Percentiles rank a stretch among this genome's conserved stretches.
phyloP scores from a whole-genome alignment of 2,329 filamentous ascomycete species.

The Colletotrichum tanaceti region DNA sequence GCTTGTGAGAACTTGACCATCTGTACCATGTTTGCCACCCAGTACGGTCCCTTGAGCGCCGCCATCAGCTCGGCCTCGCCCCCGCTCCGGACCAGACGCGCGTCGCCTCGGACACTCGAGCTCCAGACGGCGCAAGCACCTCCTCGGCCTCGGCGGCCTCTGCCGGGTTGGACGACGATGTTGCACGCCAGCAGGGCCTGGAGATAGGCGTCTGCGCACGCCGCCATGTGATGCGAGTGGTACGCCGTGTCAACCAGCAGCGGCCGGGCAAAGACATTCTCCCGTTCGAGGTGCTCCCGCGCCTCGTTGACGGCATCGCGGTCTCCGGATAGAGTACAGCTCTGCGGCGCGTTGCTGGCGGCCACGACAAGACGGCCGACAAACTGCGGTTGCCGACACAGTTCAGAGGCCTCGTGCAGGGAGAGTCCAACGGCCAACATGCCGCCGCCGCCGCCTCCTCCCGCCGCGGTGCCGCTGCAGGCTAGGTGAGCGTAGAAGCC shows the following conservation, averaged over 20 bases:
- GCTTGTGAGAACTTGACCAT: conserved; percentile 44
- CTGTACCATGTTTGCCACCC: conserved; percentile 45
- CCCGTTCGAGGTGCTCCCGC: conserved; percentile 39
- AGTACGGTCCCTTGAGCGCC: conserved; percentile 40
- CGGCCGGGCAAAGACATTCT: conserved; percentile 38
- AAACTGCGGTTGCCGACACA: background rate
- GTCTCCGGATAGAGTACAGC: conserved; percentile 48
- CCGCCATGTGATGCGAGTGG: conserved; percentile 47
- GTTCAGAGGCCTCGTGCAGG: conserved; percentile 32
- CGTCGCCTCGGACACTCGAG: background rate
- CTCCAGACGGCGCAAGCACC: background rate
- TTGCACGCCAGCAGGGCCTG: background rate
- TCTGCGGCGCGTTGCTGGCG: conserved; percentile 42
- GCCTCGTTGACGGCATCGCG: conserved; percentile 43
- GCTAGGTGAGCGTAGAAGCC: conserved; percentile 42
- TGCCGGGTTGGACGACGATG: too few species aligned
- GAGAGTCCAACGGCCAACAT: conserved; percentile 45
- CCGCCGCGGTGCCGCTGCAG: conserved; percentile 29
- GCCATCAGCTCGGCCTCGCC: background rate
- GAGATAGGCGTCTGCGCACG: background rate
- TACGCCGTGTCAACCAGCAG: conserved; percentile 46
- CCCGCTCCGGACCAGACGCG: background rate
- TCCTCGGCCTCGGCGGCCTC: background rate
- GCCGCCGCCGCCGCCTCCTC: conserved; percentile 37
- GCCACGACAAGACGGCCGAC: conserved; percentile 37